Evolutionary conservation across 1,139 yeast genomes (phyloP), one percentile per base, ranked within the genome.

Genomic region (Yamadazyma diddensiae): DNA sequence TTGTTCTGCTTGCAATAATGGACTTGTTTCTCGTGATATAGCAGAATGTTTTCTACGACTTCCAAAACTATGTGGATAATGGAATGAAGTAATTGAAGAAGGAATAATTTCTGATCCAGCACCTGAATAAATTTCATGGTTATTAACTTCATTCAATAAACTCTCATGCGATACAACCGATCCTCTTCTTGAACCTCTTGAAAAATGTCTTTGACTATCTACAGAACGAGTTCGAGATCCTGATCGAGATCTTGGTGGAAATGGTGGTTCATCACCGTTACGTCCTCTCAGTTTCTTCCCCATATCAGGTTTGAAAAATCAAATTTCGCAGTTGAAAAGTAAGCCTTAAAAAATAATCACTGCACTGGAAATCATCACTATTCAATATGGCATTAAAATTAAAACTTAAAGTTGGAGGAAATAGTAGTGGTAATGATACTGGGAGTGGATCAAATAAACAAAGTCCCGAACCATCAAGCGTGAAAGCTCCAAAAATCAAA

Each of bases 61-160:
- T 0, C 65, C 65, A 44, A 72, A 68, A 41, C 62, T 74, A 60
- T 75, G 79, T 6, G 75, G 72, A 47, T 85, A 94, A 53, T 87
- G 97, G 53, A 90, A 85, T 1, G 95, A 77, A 1, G 94, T 78
- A 44, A 87, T 83, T 1, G 97, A 85, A 15, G 95, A 83, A 1
- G 98, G 97, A 26, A 90, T 80, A 24, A 86, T 77, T 48, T 85
- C 95, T 5, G 90, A 79, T 0, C 87, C 86, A 1, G 95, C 96
- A 24, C 97, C 97, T 4, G 94, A 82, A 58, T 75, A 90, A 63
- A 87, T 81, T 55, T 90, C 97, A 28, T 73, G 60, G 41, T 63
- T 73, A 45, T 74, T 73, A 15, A 67, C 77, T 34, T 74, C 79
- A 16, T 57, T 49, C 27, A 59, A 47, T 30, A 54, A 57, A 4